Evolutionary conservation across 768 basidiomycete genomes (phyloP), one percentile per base, ranked within the genome.

Genomic region (Rubroboletus pulcherrimus): DNA sequence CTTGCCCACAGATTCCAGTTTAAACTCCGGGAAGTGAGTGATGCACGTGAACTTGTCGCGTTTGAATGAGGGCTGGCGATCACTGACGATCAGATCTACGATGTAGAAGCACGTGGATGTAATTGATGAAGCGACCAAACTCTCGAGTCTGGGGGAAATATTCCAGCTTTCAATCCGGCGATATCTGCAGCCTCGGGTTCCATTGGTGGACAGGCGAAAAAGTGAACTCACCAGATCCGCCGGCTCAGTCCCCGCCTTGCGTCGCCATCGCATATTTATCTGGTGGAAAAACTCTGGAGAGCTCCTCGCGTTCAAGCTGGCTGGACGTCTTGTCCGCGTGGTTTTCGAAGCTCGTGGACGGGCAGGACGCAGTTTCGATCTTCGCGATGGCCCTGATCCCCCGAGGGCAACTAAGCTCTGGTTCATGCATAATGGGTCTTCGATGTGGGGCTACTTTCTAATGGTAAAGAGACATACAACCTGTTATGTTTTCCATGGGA

Each of bases 51-150:
- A 34, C 10, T 10, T 17, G 29, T 51, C 30, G 6, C 10, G n/a
- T 26, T 26, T 26, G 26, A 14, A 26, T 12, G 31, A 12, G 14
- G 15, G 10, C n/a, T 15, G 21, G 37, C 33, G 7, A 37, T 49
- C 49, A 41, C n/a, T 47, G 26, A 33, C 14, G 48, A 54, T 63
- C 14, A 49, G 43, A 53, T 59, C 45, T 19, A 31, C 8, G 26
- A 30, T 30, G 24, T 10, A 34, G 33, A 17, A 31, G 33, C 40
- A 33, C 29, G 15, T 41, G 34, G 10, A 38, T 15, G 17, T 14
- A 42, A 30, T 42, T 15, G 21, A 17, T 29, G n/a, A 15, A 42
- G 30, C 2, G 5, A 47, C 14, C 21, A 31, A 26, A 12, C 14
- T 29, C 21, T 47, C 17, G 21, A 11, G 12, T 15, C 40, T 9